Evolutionary conservation across 768 basidiomycete species (phyloP), one percentile per base, ranked within the genome.

Genomic region (Phlegmacium glaucopus): DNA sequence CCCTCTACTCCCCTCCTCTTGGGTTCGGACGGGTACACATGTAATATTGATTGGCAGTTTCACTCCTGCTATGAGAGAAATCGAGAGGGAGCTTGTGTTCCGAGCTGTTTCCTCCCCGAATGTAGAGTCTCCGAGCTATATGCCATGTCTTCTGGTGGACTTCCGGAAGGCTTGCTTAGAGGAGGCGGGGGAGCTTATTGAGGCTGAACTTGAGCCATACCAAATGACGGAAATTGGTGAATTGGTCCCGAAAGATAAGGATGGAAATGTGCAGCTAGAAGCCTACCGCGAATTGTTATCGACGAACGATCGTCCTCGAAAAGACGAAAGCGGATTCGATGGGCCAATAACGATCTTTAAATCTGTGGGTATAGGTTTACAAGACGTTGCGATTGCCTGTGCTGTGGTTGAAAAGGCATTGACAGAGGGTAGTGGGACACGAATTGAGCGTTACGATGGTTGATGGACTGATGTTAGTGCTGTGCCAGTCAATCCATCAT

Each of bases 171-270:
- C 86, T 2, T 92, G 89, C 57, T 51, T 71, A n/a, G 61, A 67
- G 0, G 93, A 94, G 61, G 89, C 91, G 0, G 92, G 93, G 0
- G 93, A 95, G 56, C 70, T 94, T 32, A 87, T 92, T 43, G 68
- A 72, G 29, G 78, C 85, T 1, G 60, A 61, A 0, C 39, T 82
- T 8, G 49, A 48, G 0, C 53, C 56, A 0, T 65, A 61, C 2
- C 66, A 75, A 18, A 53, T 90, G 51, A 63, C 78, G 4, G 92
- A 93, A 61, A 71, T 94, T 1, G 91, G 90, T 4, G 78, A 88
- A 51, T 60, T 87, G 12, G 65, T 86, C 37, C 58, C 59, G 8
- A 35, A 32, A 27, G 52, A 55, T 37, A 13, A 30, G n/a, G 34
- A 45, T 26, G 54, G 48, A 11, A 44, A 49, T 15, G 38, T 59